Evolutionary conservation across 768 basidiomycete species (phyloP).

Genomic region (Amanita pseudoporphyria): DNA sequence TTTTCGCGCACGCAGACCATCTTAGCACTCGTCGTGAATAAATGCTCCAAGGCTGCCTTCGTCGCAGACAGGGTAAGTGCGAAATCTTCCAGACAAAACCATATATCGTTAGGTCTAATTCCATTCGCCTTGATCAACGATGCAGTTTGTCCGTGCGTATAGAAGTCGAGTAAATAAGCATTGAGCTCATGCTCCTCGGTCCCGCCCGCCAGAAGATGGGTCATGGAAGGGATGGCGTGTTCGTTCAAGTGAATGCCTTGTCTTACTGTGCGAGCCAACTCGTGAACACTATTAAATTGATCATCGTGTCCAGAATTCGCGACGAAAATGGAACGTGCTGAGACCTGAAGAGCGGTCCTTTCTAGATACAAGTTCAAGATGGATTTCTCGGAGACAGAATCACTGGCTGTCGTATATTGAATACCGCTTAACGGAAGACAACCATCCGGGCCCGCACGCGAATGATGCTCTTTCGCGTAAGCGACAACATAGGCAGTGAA

Average conservation of each 20-base stretch:
- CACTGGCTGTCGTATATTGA: conserved; percentile 13
- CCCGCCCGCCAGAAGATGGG: conserved; percentile 16
- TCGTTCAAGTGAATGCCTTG: conserved; percentile 45
- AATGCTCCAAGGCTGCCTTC: conserved; percentile 37
- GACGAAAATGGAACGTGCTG: conserved; percentile 51
- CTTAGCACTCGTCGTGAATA: conserved; percentile 22
- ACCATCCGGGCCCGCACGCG: conserved; percentile 31
- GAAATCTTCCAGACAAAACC: conserved; percentile 58
- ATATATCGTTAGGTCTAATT: conserved; percentile 53
- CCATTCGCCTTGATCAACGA: conserved; percentile 43
- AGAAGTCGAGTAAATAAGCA: conserved; percentile 63
- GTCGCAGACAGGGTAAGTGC: conserved; percentile 38
- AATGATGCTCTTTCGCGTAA: conserved; percentile 31
- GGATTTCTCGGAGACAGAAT: conserved; percentile 2
- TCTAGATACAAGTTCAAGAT: conserved; percentile 28
- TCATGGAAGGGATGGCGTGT: conserved; percentile 50
- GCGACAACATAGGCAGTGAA: conserved; percentile 47
- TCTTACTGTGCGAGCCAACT: conserved; percentile 43
- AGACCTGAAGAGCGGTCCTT: conserved; percentile 24
- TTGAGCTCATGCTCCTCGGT: conserved; percentile 31
- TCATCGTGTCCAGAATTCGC: conserved; percentile 63
- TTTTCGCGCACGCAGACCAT: not conserved
- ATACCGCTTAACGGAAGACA: conserved; percentile 38
- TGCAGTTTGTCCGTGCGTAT: conserved; percentile 47
- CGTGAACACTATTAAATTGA: conserved; percentile 36